These are phyloP conservation scores for Podosphaera aphanis DNA, from an alignment of 2,329 filamentous ascomycete species.

Conservation along the genomic window DNA sequence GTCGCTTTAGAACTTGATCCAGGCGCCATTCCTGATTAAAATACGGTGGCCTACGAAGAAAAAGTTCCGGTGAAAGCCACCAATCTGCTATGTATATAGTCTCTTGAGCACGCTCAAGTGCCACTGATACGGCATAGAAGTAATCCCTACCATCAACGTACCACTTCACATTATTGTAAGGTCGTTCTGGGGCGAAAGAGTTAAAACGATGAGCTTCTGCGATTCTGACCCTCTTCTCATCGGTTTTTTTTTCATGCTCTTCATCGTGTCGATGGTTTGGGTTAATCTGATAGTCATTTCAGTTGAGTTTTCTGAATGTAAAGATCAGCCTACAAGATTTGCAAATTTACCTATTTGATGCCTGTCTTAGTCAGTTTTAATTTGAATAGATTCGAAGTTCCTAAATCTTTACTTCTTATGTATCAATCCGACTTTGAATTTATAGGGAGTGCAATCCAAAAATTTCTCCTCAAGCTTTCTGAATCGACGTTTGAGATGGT, in stretches of 20 bases:
- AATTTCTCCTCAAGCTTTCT: constrained; percentile 26
- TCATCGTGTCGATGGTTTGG: constrained; percentile 82
- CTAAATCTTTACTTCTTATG: constrained; percentile 28
- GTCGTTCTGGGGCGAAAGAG: constrained; percentile 74
- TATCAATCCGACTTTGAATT: constrained; percentile 30
- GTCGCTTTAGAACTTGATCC: constrained; percentile 67
- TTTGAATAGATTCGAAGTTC: not conserved
- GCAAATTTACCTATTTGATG: constrained; percentile 38
- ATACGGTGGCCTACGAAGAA: constrained; percentile 63
- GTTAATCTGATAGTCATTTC: constrained; percentile 33
- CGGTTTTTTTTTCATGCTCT: constrained; percentile 64
- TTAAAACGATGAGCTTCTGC: constrained; percentile 56
- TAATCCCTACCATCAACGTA: constrained; percentile 93
- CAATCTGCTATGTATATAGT: constrained; percentile 91
- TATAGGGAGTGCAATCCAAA: constrained; percentile 27
- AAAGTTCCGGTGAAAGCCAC: constrained; percentile 84
- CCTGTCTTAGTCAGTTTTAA: constrained; percentile 12
- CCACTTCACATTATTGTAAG: constrained; percentile 82
- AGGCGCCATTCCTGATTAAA: constrained; percentile 67
- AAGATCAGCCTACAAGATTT: constrained; percentile 29
- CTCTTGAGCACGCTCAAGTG: constrained; percentile 74
- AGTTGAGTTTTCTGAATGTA: not conserved
- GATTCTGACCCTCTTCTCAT: constrained; percentile 53
- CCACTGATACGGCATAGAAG: constrained; percentile 79
- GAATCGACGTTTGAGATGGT: constrained; percentile 27